Base-by-base conservation (phyloP, 2,329 filamentous ascomycete genomes). In the Knufia petricola region DNA sequence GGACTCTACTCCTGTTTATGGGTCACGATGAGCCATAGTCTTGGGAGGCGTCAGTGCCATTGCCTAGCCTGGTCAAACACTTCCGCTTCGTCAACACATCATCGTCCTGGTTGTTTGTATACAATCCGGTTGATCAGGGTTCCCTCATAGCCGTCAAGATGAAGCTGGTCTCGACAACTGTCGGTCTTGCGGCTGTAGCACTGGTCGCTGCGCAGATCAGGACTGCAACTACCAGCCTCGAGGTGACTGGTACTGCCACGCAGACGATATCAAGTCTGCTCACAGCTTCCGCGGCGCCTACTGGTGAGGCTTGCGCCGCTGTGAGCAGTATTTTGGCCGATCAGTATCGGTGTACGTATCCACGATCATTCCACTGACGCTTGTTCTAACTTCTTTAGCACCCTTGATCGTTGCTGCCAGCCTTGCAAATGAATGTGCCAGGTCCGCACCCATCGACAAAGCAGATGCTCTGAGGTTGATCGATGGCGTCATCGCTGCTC, bases 401-500 rank as follows among this genome's bases (percentile, higher is more conserved):
- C 39, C 39, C n/a, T n/a, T 26, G 6, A 26, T 28, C 24, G 39
- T 51, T 28, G 45, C 45, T 26, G 45, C 45, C 17, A 32, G 36
- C 15, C 17, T 51, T 13, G 50, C 46, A n/a, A 45, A 49, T 20
- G 39, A 20, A 19, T 52, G 50, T 32, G 17, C 30, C 26, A 39
- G 31, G 24, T 52, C 50, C 20, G 47, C 36, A 20, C 46, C 46
- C 3, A 31, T 52, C 36, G 24, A 43, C 39, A 44, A 39, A 17
- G 10, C 31, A 9, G 46, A 49, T 46, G 46, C 50, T 13, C 41
- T 49, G 4, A 34, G 34, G 12, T 15, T 49, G 8, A 20, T 52
- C 10, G 46, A 52, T 31, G 46, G 30, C 21, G 21, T 52, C 15
- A 6, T 21, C 2, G 64, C 67, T 2, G 73, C 69, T 37, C 60